Evolutionary conservation across 1,284 basidiomycete genomes (phyloP), one percentile per base, ranked within the genome.

Genomic region (Tilletia indica): DNA sequence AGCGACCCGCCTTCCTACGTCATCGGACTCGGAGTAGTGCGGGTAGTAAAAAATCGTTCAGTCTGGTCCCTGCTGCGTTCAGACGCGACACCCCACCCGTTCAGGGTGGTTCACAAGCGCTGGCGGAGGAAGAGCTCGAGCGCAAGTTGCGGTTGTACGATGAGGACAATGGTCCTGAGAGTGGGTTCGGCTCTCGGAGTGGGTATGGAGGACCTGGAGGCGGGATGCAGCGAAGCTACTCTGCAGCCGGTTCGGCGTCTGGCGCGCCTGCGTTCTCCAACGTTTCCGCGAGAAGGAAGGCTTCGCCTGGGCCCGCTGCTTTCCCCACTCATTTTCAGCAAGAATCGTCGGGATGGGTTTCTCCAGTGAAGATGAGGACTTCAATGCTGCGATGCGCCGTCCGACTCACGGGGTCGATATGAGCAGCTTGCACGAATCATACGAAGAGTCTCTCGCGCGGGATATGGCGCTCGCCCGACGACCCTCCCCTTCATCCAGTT

Each of bases 21-120:
- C 61, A 64, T 42, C 61, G 61, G 3, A 64, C 61, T 14, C 61
- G 61, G 16, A 64, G 61, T 38, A 64, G 61, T 16, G 61, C 21
- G 56, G 56, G 56, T 38, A 64, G 61, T 38, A 64, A 64, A 36
- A 64, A 64, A 21, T 64, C 61, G 12, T 64, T 64, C 61, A 64
- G 61, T 16, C 61, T 64, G 14, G 16, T 64, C 1, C 61, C 61
- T 21, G 31, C 61, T 16, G 61, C 61, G 3, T 64, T 64, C 38
- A 25, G 61, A 21, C 31, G 36, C 3, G 61, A 64, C 9, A 64
- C 61, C 1, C 61, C 61, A 12, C 61, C 61, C 31, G 61, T 64
- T 11, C 61, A 25, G 11, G 61, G 61, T 9, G 51, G 51, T 19
- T 64, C 61, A 36, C 36, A 38, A 21, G 61, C 61, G 36, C 19